Percentiles rank a stretch among this genome's conserved stretches.
Conservation (phyloP, 495 filamentous ascomycete species). For the Hypomontagnella submonticulosa region DNA sequence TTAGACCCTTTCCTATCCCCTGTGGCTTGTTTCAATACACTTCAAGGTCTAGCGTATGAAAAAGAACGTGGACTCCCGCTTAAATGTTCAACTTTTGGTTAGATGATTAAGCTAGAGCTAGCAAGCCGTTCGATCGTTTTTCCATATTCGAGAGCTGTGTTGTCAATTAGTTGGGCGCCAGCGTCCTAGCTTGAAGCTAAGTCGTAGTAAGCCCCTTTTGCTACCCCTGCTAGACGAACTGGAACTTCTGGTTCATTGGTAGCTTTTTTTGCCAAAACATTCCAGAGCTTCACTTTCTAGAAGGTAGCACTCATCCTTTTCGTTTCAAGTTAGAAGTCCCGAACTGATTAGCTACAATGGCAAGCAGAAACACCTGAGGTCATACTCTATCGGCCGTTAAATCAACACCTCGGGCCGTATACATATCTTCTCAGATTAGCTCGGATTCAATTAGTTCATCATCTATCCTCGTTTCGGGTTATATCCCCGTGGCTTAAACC, state of each 20-base stretch:
- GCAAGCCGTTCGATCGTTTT: neutral
- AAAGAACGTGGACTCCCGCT: conserved; percentile 9
- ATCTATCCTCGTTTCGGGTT: conserved; percentile 15
- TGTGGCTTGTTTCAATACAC: neutral
- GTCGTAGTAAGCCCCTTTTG: neutral
- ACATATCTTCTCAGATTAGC: neutral
- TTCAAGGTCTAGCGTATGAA: neutral
- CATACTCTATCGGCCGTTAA: conserved; percentile 8
- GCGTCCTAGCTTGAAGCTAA: neutral
- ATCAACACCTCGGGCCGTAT: conserved; percentile 1
- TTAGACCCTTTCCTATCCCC: neutral
- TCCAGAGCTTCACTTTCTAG: too few species aligned
- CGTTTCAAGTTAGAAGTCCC: conserved; percentile 1
- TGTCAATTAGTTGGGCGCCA: conserved; percentile 4
- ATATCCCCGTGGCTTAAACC: conserved; percentile 17
- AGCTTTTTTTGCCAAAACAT: neutral
- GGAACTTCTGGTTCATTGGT: neutral
- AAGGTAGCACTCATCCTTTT: too few species aligned
- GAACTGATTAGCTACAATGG: neutral
- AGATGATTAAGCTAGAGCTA: conserved; percentile 2
- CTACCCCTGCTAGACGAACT: conserved; percentile 1
- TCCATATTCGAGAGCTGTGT: neutral
- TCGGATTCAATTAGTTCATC: neutral
- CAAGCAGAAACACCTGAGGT: neutral
- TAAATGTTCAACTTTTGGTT: conserved; percentile 11